Evolutionary conservation across 306 rosid genomes (phyloP).

Genomic region (Cyamopsis tetragonoloba): DNA sequence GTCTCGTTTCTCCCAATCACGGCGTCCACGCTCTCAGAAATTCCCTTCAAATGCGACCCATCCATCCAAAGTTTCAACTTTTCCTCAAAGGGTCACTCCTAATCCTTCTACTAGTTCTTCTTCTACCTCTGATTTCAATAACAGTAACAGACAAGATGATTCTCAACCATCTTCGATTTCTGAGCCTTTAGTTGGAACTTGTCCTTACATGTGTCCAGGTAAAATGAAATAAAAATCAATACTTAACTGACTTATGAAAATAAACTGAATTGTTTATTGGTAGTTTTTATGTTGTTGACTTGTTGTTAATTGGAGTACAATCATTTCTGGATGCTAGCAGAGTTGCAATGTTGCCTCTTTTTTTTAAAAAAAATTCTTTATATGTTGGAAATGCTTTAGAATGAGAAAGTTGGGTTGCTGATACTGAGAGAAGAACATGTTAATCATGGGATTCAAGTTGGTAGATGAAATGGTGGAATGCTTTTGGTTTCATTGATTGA

Average conservation of each 20-base stretch:
- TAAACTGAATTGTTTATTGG: neutral
- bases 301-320: neutral
- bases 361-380: neutral
- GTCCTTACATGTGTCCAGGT: constrained; percentile 95
- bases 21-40: constrained; percentile 20
- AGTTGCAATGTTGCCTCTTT: neutral
- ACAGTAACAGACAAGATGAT: neutral
- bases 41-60: constrained; percentile 5
- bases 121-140: constrained; percentile 15
- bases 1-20: constrained; percentile 24
- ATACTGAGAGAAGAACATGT: neutral
- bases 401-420: neutral
- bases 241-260: neutral
- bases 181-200: constrained; percentile 51
- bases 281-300: neutral
- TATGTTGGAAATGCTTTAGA: neutral
- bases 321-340: neutral
- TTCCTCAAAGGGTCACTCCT: constrained; percentile 17
- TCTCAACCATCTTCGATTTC: constrained; percentile 24
- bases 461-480: neutral
- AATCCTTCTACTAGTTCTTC: constrained; percentile 9
- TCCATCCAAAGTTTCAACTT: constrained; percentile 20
- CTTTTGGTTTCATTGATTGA: neutral
- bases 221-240: neutral
- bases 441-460: neutral